Evolutionary conservation across 2,329 filamentous ascomycete genomes (phyloP).

Genomic region (Aspergillus proliferans): DNA sequence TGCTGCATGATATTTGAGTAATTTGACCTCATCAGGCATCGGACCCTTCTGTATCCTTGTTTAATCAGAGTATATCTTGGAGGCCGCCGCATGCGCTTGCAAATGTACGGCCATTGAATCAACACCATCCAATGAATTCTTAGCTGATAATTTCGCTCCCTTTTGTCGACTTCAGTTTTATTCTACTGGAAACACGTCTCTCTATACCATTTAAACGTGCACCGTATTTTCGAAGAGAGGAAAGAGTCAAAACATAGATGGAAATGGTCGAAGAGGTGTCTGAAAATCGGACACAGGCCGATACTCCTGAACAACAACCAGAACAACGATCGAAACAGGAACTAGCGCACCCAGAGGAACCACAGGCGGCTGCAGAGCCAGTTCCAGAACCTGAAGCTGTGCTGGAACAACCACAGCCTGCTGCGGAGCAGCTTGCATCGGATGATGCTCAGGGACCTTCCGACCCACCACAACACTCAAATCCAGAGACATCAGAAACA

Average conservation of each 20-base stretch:
- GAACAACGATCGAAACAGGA: slow-evolving; percentile 9
- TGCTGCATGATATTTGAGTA: slow-evolving; percentile 10
- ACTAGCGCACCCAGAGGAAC: slow-evolving; percentile 6
- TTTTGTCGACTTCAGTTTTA: slow-evolving; percentile 9
- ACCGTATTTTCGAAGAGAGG: slow-evolving; percentile 22
- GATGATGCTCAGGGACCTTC: slow-evolving; percentile 13
- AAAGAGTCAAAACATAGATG: slow-evolving; percentile 32
- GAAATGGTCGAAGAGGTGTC: slow-evolving; percentile 23
- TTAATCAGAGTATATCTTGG: slow-evolving; percentile 29
- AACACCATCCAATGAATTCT: slow-evolving; percentile 22
- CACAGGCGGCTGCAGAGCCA: not conserved
- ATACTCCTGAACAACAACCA: slow-evolving; percentile 15
- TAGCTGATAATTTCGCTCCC: slow-evolving; percentile 17
- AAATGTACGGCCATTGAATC: slow-evolving; percentile 26
- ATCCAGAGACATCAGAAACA: slow-evolving; percentile 5
- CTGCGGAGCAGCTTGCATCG: slow-evolving; percentile 12
- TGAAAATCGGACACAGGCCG: slow-evolving; percentile 19
- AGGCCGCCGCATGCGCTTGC: slow-evolving; percentile 19
- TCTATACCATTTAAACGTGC: slow-evolving; percentile 18
- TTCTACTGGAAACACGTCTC: slow-evolving; percentile 31
- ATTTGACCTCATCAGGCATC: slow-evolving; percentile 11
- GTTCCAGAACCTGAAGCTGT: slow-evolving; percentile 12
- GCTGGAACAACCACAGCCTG: slow-evolving; percentile 9
- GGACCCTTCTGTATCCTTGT: slow-evolving; percentile 14
- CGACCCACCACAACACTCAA: slow-evolving; percentile 10